These are phyloP conservation scores for Pseudogymnoascus sp. DNA, from an alignment of 2,329 filamentous ascomycete genomes.

Conservation along the genomic window DNA sequence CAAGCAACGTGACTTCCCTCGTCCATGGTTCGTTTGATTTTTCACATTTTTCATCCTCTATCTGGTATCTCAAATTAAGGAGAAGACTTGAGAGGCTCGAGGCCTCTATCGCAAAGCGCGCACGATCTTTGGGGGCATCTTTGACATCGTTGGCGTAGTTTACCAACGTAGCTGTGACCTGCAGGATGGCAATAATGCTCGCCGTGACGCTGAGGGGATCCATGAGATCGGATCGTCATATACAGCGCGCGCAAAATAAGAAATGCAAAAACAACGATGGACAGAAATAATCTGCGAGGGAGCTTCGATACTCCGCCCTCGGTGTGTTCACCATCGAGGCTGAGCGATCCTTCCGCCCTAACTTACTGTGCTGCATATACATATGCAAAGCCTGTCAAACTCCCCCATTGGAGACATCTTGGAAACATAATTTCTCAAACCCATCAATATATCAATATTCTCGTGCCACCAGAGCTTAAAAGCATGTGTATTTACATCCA, in stretches of 20 bases:
- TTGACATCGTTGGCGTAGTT: constrained; percentile 2
- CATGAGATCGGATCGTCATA: background rate
- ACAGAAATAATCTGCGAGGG: too few species aligned
- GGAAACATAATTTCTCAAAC: background rate
- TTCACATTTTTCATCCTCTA: background rate
- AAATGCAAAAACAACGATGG: background rate
- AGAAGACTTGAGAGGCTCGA: background rate
- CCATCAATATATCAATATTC: background rate
- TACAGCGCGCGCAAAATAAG: background rate
- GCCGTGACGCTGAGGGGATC: constrained; percentile 5
- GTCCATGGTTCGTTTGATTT: background rate
- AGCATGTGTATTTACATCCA: background rate
- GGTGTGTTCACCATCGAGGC: background rate
- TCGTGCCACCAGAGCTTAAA: background rate
- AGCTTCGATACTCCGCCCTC: too few species aligned
- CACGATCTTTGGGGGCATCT: constrained; percentile 9
- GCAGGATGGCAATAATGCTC: constrained; percentile 5
- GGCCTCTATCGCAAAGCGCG: background rate
- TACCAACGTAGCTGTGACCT: background rate
- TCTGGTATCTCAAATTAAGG: background rate
- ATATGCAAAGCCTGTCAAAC: background rate
- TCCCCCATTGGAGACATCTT: background rate
- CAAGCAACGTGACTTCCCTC: background rate
- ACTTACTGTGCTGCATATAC: background rate
- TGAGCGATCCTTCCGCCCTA: background rate